Conservation (phyloP, 2,329 filamentous ascomycete genomes). For the Verticillium longisporum region DNA sequence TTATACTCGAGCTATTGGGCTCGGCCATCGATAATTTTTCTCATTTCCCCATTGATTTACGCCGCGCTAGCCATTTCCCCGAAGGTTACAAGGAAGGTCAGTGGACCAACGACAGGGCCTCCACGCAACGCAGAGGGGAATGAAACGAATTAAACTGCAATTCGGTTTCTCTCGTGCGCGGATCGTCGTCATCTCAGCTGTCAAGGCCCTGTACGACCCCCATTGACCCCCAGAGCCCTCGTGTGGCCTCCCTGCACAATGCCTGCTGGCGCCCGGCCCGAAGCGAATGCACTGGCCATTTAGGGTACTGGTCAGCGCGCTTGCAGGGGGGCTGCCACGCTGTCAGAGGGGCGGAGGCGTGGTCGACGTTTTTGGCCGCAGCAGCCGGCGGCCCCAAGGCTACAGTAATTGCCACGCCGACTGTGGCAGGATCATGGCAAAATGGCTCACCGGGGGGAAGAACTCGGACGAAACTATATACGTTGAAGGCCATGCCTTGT, state of each 20-base stretch:
- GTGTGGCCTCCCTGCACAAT: not conserved
- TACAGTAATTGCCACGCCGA: not conserved
- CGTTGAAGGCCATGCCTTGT: not conserved
- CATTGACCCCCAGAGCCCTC: not conserved
- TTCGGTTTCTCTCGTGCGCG: not conserved
- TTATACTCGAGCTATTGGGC: not conserved
- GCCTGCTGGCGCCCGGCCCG: not conserved
- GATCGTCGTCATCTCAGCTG: not conserved
- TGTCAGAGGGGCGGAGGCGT: not conserved
- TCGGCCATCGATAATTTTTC: not conserved
- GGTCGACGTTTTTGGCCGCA: not conserved
- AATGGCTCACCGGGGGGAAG: not conserved
- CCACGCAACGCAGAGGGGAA: not conserved
- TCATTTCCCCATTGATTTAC: not conserved
- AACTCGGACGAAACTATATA: not conserved
- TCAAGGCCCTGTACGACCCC: not conserved
- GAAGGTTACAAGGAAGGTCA: not conserved
- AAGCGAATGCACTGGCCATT: slow-evolving; percentile 1
- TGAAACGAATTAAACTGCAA: not conserved
- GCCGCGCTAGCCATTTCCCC: not conserved
- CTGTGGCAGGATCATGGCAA: not conserved
- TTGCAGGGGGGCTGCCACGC: not conserved
- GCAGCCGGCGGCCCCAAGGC: not conserved
- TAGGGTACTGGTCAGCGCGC: not conserved
- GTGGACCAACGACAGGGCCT: not conserved